These are phyloP conservation scores for Onygenales sp. DNA, from an alignment of 2,329 filamentous ascomycete species.

Conservation along the genomic window DNA sequence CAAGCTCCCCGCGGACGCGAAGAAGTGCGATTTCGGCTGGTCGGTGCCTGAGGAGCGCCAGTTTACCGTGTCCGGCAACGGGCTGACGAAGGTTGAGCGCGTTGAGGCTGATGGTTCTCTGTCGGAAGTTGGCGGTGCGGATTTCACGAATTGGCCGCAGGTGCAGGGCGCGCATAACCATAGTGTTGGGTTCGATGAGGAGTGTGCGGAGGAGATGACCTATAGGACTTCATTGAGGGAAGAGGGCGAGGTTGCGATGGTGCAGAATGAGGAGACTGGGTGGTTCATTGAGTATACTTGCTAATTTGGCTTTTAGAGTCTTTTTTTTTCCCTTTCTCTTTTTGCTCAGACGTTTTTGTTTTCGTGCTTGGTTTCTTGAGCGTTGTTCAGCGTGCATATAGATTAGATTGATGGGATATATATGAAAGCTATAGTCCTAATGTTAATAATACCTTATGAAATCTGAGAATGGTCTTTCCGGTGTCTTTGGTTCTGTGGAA, in stretches of 20 bases:
- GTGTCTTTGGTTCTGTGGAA: too few species aligned
- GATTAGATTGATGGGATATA: too few species aligned
- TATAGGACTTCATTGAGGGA: neutral
- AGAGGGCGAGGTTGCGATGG: neutral
- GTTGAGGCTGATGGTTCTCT: neutral
- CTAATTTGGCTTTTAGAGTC: neutral
- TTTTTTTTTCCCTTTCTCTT: neutral
- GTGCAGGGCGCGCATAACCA: neutral
- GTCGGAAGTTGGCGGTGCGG: neutral
- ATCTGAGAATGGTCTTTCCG: too few species aligned
- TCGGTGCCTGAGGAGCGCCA: neutral
- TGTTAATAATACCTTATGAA: too few species aligned
- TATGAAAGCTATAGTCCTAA: too few species aligned
- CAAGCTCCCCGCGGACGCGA: neutral
- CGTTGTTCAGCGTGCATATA: too few species aligned
- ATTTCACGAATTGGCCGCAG: constrained; percentile 4
- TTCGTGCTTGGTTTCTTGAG: neutral
- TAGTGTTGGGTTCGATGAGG: neutral
- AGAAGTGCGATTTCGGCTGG: neutral
- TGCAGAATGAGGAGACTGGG: neutral
- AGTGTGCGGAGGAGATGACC: neutral
- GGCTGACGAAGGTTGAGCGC: neutral
- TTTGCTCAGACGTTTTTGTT: neutral
- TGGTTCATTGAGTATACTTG: neutral
- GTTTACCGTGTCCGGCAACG: neutral